Conservation (phyloP, 768 basidiomycete genomes). For the Boletus tomentosulus region DNA sequence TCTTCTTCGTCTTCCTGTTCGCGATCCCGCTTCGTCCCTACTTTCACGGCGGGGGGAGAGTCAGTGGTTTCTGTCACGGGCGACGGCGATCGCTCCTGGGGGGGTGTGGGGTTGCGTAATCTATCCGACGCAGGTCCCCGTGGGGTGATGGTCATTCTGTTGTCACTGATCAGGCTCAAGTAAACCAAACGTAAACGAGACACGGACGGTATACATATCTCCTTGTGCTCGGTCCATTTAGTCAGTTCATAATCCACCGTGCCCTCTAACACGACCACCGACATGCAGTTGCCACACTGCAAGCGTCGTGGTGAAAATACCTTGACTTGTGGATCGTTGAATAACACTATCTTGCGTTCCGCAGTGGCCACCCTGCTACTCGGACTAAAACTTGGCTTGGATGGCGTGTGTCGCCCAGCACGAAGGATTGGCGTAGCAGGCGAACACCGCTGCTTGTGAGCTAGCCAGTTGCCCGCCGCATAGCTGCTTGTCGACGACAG, state of each 20-base stretch:
- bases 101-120: conserved; percentile 13
- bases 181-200: neutral
- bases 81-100: conserved; percentile 11
- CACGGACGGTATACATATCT: conserved; percentile 40
- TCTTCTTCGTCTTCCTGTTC: conserved; percentile 43
- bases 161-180: conserved; percentile 2
- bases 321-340: conserved; percentile 63
- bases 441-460: conserved; percentile 47
- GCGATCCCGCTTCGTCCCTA: conserved; percentile 46
- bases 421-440: conserved; percentile 33
- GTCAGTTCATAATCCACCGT: conserved; percentile 56
- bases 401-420: conserved; percentile 17
- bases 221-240: conserved; percentile 63
- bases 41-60: conserved; percentile 12
- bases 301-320: conserved; percentile 42
- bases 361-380: conserved; percentile 57
- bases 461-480: conserved; percentile 47
- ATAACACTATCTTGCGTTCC: conserved; percentile 55
- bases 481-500: conserved; percentile 42
- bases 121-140: conserved; percentile 12
- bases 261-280: conserved; percentile 41
- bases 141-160: conserved; percentile 19
- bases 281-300: conserved; percentile 49
- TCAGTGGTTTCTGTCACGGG: conserved; percentile 36
- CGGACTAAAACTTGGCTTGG: conserved; percentile 37